Evolutionary conservation across 495 filamentous ascomycete genomes (phyloP).

Genomic region (Lasiosphaeria hispida): DNA sequence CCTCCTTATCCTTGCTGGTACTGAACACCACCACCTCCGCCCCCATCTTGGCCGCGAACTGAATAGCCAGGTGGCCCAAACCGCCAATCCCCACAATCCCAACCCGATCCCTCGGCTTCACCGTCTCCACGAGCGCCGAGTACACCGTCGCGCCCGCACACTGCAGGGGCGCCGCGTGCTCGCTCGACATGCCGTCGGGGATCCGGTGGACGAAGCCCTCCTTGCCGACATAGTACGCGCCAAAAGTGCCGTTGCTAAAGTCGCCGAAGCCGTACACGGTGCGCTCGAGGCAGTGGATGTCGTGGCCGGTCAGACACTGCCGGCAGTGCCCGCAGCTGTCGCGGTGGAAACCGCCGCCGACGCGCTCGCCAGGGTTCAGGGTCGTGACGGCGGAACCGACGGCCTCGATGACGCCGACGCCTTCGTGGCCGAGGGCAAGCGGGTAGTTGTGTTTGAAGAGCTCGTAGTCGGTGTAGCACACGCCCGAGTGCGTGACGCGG

Average conservation of each 20-base stretch:
- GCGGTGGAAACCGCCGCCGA: conserved; percentile 54
- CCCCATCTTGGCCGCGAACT: conserved; percentile 58
- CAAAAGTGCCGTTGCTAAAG: conserved; percentile 23
- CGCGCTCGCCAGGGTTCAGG: conserved; percentile 58
- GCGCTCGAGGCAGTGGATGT: conserved; percentile 22
- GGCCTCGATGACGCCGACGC: conserved; percentile 54
- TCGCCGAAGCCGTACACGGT: conserved; percentile 18
- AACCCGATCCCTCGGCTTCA: conserved; percentile 42
- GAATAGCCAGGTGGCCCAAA: conserved; percentile 60
- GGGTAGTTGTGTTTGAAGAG: conserved; percentile 6
- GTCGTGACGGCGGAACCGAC: conserved; percentile 56
- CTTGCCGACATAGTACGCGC: conserved; percentile 22
- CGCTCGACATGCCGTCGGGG: conserved; percentile 38
- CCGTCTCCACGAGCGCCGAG: conserved; percentile 36
- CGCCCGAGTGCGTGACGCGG: conserved; percentile 23
- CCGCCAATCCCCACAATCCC: conserved; percentile 58
- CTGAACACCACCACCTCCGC: conserved; percentile 57
- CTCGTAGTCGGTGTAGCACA: conserved; percentile 20
- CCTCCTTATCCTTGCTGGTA: conserved; percentile 49
- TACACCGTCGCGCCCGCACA: conserved; percentile 61
- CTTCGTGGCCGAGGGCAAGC: conserved; percentile 43
- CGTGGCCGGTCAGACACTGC: conserved; percentile 20
- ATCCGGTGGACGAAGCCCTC: conserved; percentile 40
- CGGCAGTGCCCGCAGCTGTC: conserved; percentile 19
- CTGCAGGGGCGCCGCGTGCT: conserved; percentile 53